phyloP scores from a whole-genome alignment of 2,329 filamentous ascomycete species.

The Chalaropsis thielavioides region DNA sequence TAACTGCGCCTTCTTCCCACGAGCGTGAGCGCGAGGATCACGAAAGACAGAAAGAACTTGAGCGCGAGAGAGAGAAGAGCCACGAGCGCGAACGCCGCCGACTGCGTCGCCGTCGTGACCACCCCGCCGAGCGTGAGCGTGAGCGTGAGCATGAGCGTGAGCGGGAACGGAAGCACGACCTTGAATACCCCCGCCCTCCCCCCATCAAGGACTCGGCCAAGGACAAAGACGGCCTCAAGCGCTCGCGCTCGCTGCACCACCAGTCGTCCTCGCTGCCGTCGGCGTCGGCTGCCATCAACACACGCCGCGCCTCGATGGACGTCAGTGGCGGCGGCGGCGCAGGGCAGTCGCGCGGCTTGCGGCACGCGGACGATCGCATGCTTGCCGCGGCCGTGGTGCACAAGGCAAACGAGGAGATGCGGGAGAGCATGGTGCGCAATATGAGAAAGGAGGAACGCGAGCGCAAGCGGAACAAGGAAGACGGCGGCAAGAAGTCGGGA shows the following conservation, averaged over 20 bases:
- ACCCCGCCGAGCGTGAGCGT: background rate
- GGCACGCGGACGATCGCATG: background rate
- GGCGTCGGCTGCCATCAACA: background rate
- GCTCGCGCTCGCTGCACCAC: conserved; percentile 6
- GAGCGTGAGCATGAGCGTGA: conserved; percentile 2
- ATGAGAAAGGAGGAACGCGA: conserved; percentile 14
- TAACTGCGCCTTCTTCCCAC: background rate
- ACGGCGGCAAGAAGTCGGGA: conserved; percentile 16
- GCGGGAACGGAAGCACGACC: conserved; percentile 1
- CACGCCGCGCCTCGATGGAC: conserved; percentile 12
- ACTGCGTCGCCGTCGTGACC: background rate
- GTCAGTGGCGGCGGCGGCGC: background rate
- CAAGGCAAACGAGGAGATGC: conserved; percentile 5
- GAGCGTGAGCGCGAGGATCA: background rate
- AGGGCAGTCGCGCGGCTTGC: background rate
- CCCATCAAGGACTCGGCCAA: background rate
- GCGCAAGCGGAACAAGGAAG: conserved; percentile 18
- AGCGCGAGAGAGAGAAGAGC: background rate
- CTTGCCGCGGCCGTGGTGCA: background rate
- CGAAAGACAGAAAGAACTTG: background rate
- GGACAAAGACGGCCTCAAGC: conserved; percentile 6
- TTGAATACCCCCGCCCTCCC: background rate
- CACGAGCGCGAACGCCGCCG: background rate
- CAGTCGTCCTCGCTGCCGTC: conserved; percentile 1
- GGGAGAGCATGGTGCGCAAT: background rate